phyloP scores from a whole-genome alignment of 2,329 filamentous ascomycete species.

The Aspergillus sp. region DNA sequence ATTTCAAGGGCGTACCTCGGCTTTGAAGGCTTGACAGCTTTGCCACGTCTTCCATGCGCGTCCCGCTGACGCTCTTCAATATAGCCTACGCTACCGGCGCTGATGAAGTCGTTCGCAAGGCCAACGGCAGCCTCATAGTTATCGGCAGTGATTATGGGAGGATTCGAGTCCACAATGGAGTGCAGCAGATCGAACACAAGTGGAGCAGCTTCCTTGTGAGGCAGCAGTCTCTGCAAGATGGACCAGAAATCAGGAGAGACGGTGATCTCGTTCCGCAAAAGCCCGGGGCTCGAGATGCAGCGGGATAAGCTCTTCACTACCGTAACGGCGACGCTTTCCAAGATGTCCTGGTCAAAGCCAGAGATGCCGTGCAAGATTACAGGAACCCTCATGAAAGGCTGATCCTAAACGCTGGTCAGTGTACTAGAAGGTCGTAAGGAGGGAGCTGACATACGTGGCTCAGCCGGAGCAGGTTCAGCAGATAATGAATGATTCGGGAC shows the following conservation, averaged over 20 bases:
- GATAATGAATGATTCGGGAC: conserved; percentile 81
- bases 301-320: conserved; percentile 76
- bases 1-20: conserved; percentile 51
- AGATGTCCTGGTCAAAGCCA: conserved; percentile 74
- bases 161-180: conserved; percentile 69
- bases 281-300: conserved; percentile 75
- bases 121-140: conserved; percentile 89
- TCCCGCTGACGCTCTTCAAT: conserved; percentile 70
- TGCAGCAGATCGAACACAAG: conserved; percentile 87
- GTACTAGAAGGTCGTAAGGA: not conserved
- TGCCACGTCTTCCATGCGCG: conserved; percentile 51
- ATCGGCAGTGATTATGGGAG: conserved; percentile 84
- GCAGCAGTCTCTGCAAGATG: conserved; percentile 74
- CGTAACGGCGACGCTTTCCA: conserved; percentile 73
- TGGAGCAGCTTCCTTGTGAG: conserved; percentile 68
- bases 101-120: conserved; percentile 86
- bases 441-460: conserved; percentile 68
- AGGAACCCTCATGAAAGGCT: conserved; percentile 88
- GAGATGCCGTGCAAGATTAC: conserved; percentile 90
- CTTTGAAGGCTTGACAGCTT: conserved; percentile 55
- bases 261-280: conserved; percentile 87
- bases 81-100: conserved; percentile 73
- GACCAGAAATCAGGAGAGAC: conserved; percentile 98
- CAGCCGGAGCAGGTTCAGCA: conserved; percentile 75
- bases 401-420: conserved; percentile 58